These are phyloP conservation scores for Sclerotinia trifoliorum DNA, from an alignment of 2,329 filamentous ascomycete genomes.

Conservation along the genomic window DNA sequence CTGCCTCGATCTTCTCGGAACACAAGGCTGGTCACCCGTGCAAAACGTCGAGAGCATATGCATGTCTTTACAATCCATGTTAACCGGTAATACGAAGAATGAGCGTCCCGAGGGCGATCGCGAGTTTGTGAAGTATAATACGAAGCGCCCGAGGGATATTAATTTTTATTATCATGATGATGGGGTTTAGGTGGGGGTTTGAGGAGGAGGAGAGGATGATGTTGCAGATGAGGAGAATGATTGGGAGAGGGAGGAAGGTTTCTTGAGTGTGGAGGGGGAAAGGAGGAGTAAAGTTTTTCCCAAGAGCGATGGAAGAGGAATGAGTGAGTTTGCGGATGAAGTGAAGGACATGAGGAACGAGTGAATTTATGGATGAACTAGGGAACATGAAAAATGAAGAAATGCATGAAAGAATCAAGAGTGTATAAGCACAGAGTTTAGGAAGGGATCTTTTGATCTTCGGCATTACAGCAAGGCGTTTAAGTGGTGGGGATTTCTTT, in stretches of 20 bases:
- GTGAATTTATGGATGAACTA: not conserved
- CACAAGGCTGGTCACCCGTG: slow-evolving; percentile 90
- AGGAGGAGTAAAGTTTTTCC: not conserved
- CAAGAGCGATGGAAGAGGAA: too few species aligned
- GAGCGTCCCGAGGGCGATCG: slow-evolving; percentile 88
- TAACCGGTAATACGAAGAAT: slow-evolving; percentile 90
- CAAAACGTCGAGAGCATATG: slow-evolving; percentile 96
- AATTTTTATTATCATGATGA: slow-evolving; percentile 94
- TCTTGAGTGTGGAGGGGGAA: not conserved
- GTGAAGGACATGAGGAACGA: not conserved
- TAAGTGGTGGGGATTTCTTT: not conserved
- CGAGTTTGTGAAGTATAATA: slow-evolving; percentile 81
- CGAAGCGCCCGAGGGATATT: slow-evolving; percentile 79
- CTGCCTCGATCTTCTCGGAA: slow-evolving; percentile 87
- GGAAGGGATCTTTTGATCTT: not conserved
- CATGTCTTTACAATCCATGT: slow-evolving; percentile 97
- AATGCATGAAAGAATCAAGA: slow-evolving; percentile 1
- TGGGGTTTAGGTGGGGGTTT: slow-evolving; percentile 48
- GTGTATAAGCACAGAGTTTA: not conserved
- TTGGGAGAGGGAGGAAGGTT: not conserved
- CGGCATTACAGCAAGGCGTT: slow-evolving; percentile 21
- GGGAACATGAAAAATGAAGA: not conserved
- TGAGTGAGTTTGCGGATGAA: not conserved
- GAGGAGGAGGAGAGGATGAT: not conserved
- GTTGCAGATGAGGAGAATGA: too few species aligned